Conservation (phyloP, 2,329 filamentous ascomycete species). For the Hypoxylon sp. region DNA sequence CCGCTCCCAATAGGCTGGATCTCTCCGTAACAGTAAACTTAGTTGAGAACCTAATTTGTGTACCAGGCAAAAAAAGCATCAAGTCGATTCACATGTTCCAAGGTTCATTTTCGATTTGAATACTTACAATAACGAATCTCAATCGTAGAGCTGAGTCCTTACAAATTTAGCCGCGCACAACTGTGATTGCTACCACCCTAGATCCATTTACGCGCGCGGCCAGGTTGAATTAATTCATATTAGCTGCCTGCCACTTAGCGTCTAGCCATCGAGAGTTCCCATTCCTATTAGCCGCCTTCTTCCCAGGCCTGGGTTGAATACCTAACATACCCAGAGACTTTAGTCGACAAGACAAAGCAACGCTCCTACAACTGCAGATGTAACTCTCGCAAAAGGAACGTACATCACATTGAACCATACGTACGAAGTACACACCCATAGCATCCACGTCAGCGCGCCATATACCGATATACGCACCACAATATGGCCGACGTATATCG, state of each 20-base stretch:
- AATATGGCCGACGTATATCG: constrained; percentile 61
- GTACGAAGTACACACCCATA: background rate
- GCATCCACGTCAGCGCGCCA: constrained; percentile 4
- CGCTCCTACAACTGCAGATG: background rate
- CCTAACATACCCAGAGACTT: background rate
- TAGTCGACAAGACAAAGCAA: background rate
- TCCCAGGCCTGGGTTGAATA: background rate
- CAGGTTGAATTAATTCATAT: constrained; percentile 26
- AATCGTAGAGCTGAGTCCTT: background rate
- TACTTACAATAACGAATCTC: background rate
- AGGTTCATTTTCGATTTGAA: background rate
- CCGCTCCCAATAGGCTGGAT: constrained; percentile 27
- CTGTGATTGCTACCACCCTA: constrained; percentile 23
- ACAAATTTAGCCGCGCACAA: constrained; percentile 12
- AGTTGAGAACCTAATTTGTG: background rate
- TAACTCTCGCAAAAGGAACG: background rate
- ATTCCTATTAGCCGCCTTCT: constrained; percentile 13
- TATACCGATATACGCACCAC: constrained; percentile 12
- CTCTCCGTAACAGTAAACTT: background rate
- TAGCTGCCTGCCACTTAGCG: constrained; percentile 9
- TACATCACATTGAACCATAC: constrained; percentile 4
- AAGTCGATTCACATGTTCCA: background rate
- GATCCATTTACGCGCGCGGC: constrained; percentile 39
- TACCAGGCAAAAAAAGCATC: background rate
- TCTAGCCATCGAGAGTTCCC: constrained; percentile 8